A percentile compares a stretch with the other conserved stretches of the same genome.
phyloP scores from a whole-genome alignment of 2,329 filamentous ascomycete species.

The Microdochium paspali region DNA sequence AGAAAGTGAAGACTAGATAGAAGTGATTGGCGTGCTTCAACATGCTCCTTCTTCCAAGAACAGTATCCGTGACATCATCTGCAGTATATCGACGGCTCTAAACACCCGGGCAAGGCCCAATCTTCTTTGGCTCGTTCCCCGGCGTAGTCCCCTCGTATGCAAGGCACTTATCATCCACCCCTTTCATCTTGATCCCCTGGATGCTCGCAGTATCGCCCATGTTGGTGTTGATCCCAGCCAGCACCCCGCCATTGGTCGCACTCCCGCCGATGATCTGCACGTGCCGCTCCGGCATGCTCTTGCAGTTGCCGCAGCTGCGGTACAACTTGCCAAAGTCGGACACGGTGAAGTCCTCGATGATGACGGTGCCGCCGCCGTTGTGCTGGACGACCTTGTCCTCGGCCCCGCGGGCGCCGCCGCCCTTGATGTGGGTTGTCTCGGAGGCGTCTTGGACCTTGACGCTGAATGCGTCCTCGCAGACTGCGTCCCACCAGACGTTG shows the following conservation, averaged over 20 bases:
- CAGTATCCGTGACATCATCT: too few relatives aligned
- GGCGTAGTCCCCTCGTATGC: not conserved
- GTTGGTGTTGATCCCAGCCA: slow-evolving; percentile 36
- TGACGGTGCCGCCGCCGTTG: slow-evolving; percentile 28
- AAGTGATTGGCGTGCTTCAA: too few relatives aligned
- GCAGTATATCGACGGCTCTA: not conserved
- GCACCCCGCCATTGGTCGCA: slow-evolving; percentile 24
- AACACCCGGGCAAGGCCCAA: not conserved
- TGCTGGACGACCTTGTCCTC: slow-evolving; percentile 31
- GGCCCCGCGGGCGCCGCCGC: slow-evolving; percentile 31
- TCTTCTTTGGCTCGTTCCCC: not conserved
- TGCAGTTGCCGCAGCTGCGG: slow-evolving; percentile 41
- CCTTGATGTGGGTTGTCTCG: slow-evolving; percentile 29
- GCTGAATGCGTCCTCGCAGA: slow-evolving; percentile 27
- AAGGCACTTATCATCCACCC: slow-evolving; percentile 17
- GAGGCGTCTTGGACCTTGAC: slow-evolving; percentile 21
- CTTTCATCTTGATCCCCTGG: slow-evolving; percentile 24
- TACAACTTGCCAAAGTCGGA: slow-evolving; percentile 37
- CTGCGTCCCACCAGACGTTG: slow-evolving; percentile 29
- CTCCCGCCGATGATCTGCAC: slow-evolving; percentile 33
- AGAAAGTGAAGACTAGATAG: too few relatives aligned
- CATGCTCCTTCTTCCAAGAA: too few relatives aligned
- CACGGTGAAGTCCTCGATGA: slow-evolving; percentile 30
- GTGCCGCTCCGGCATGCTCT: slow-evolving; percentile 25
- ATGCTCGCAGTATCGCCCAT: slow-evolving; percentile 35